phyloP scores from a whole-genome alignment of 495 filamentous ascomycete species.

The Trichoderma reesei region DNA sequence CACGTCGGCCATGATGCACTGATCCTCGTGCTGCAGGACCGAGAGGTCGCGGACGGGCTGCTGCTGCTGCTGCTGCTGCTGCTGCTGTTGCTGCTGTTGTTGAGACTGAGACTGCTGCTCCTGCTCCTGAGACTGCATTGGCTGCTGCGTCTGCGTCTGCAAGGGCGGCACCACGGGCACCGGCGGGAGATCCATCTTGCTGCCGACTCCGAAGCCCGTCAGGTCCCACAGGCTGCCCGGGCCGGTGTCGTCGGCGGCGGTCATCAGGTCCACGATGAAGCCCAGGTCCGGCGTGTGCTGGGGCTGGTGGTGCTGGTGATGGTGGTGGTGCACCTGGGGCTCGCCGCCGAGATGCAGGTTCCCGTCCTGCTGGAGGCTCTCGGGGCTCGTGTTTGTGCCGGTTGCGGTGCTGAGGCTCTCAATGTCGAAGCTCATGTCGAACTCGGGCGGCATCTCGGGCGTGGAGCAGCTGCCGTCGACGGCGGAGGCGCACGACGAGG shows the following conservation, averaged over 20 bases:
- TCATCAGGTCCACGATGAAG: slow-evolving; percentile 13
- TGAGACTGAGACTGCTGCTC: neutral
- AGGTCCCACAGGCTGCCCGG: slow-evolving; percentile 10
- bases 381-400: slow-evolving; percentile 1
- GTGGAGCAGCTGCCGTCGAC: neutral
- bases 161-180: slow-evolving; percentile 2
- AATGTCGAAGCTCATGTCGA: slow-evolving; percentile 6
- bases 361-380: slow-evolving; percentile 3
- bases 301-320: neutral
- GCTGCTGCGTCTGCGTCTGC: neutral
- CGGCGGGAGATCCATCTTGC: slow-evolving; percentile 10
- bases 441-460: slow-evolving; percentile 1
- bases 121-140: neutral
- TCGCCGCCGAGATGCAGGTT: neutral
- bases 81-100: neutral
- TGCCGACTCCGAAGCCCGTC: slow-evolving; percentile 8
- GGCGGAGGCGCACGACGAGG: neutral
- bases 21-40: neutral
- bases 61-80: neutral
- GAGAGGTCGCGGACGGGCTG: slow-evolving; percentile 8
- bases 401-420: slow-evolving; percentile 4
- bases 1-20: slow-evolving; percentile 4
- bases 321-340: neutral
- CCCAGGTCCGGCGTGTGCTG: slow-evolving; percentile 1
- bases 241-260: slow-evolving; percentile 1